Percentiles rank a stretch among this genome's conserved stretches.
Evolutionary conservation across 192 early-diverging fungal genomes (phyloP).

Genomic region (Piromyces sp.): DNA sequence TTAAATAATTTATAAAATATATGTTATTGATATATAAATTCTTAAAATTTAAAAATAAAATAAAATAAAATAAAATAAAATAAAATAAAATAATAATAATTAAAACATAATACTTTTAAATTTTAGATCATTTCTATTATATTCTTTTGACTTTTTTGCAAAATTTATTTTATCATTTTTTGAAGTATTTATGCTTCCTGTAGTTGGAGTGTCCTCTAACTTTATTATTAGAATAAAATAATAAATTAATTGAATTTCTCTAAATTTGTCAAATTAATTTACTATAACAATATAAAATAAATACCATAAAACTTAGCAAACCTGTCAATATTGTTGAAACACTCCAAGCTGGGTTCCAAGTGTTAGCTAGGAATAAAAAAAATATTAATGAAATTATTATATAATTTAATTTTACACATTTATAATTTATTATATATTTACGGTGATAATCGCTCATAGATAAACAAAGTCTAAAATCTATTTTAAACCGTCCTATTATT

Average conservation of each 20-base stretch:
- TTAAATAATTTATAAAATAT: no score
- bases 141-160: neutral
- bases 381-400: no score
- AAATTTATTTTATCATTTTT: neutral
- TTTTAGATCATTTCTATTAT: neutral
- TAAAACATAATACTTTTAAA: neutral
- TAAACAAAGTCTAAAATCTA: conserved; percentile 77
- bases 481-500: conserved; percentile 83
- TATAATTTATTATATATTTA: conserved; percentile 8
- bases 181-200: neutral
- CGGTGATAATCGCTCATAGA: conserved; percentile 95
- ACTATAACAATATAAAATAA: no score
- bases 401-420: no score
- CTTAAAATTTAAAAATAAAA: no score
- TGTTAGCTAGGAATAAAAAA: neutral
- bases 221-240: no score
- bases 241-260: no score
- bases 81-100: neutral
- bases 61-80: no score
- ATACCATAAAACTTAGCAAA: neutral
- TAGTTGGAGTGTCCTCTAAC: neutral
- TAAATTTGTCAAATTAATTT: no score
- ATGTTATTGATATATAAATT: no score
- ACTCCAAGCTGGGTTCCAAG: neutral
- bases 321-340: neutral